A percentile compares a stretch with the other conserved stretches of the same genome.
These are phyloP conservation scores for Pseudoperonospora humuli DNA, from an alignment of 352 stramenopile genomes.

Conservation along the genomic window DNA sequence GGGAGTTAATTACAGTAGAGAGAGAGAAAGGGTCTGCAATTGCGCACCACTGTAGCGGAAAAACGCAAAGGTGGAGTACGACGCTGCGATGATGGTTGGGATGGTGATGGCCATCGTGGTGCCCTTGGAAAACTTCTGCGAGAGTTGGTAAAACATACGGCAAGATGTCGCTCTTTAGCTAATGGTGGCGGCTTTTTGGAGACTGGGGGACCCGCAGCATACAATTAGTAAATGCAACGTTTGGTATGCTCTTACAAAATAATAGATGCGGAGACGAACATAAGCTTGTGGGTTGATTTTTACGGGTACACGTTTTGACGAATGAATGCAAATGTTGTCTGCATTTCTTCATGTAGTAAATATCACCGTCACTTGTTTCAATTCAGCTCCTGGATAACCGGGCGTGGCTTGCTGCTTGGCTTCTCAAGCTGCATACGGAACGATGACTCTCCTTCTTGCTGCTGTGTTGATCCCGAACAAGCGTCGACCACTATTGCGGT, in stretches of 20 bases:
- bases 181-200: conserved; percentile 16
- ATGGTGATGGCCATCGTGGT: conserved; percentile 45
- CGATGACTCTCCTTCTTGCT: conserved; percentile 3
- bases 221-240: too few species aligned
- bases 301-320: conserved; percentile 3
- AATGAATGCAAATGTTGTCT: conserved; percentile 1
- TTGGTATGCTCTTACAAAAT: conserved; percentile 5
- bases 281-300: conserved; percentile 4
- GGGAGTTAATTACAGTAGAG: background rate
- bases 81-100: conserved; percentile 29
- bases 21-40: background rate
- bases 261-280: conserved; percentile 9
- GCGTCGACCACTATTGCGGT: background rate
- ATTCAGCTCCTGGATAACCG: conserved; percentile 73
- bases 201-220: too few species aligned
- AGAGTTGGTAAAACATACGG: conserved; percentile 56
- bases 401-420: conserved; percentile 31
- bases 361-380: conserved; percentile 21
- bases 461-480: conserved; percentile 2
- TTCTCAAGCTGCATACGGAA: conserved; percentile 34
- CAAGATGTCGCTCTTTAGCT: conserved; percentile 1
- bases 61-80: conserved; percentile 40
- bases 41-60: conserved; percentile 57
- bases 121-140: conserved; percentile 61
- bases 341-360: conserved; percentile 18